Evolutionary conservation across 305 asterid genomes (phyloP).

Genomic region (Solanum hybrid): DNA sequence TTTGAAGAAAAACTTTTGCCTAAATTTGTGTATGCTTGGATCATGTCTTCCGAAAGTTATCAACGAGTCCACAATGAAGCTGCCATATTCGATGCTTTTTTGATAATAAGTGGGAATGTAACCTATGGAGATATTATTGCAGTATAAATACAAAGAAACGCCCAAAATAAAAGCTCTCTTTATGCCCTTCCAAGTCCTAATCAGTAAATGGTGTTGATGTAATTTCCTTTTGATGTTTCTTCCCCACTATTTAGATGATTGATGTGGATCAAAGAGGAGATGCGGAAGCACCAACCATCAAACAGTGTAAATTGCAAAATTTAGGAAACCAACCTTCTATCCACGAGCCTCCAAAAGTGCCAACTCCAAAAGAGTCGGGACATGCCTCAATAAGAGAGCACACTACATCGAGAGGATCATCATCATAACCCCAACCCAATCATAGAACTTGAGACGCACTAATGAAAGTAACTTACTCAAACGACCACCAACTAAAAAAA

Average conservation of each 20-base stretch:
- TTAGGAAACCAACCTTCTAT: not conserved
- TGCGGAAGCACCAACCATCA: not conserved
- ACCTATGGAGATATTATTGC: not conserved
- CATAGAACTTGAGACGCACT: not conserved
- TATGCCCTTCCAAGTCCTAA: not conserved
- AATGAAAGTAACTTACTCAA: not conserved
- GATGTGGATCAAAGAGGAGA: not conserved
- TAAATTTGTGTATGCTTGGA: not conserved
- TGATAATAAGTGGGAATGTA: not conserved
- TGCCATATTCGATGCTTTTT: not conserved
- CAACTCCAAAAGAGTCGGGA: not conserved
- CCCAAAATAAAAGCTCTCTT: not conserved
- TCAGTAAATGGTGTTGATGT: not conserved
- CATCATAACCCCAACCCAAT: not conserved
- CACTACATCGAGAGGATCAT: not conserved
- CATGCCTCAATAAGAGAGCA: not conserved
- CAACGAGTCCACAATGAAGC: not conserved
- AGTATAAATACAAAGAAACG: not conserved
- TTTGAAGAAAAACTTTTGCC: not conserved
- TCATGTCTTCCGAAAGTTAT: not conserved
- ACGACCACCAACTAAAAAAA: not conserved
- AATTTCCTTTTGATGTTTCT: not conserved
- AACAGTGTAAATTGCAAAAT: not conserved
- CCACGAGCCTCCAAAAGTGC: not conserved
- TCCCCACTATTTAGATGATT: not conserved